Evolutionary conservation across 345 rosid genomes (phyloP), one percentile per base, ranked within the genome.

Genomic region (Ceriops decandra): DNA sequence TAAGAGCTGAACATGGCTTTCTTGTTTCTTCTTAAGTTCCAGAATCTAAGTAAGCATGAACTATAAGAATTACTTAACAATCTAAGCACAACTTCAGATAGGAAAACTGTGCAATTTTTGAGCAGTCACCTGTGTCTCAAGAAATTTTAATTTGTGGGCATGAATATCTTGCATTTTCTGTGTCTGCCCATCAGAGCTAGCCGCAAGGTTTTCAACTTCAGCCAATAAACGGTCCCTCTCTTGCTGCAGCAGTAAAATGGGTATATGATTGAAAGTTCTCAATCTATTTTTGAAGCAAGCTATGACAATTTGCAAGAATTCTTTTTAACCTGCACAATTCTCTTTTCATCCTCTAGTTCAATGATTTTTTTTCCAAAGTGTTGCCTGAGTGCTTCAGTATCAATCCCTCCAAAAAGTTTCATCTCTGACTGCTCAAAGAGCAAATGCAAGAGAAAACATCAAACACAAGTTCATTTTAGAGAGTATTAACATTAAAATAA

Each of bases 11-110:
- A 95, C 96, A 74, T 95, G 99, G 77, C 64, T 95, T 82, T 95
- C 99, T 79, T 91, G 97, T 85, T 95, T 95, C 79, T 87, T 95
- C 89, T 85, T 95, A 28, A 95, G 96, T 78, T 91, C 99, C 68
- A 79, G 79, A 86, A 95, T 95, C 92, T 89, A 76, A 31, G 60
- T n/a, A 28, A 13, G 61, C 66, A 70, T 58, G 46, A 64, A 42
- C 49, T 47, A 47, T 49, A 38, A 66, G 62, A 56, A 66, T 46
- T 35, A 62, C 72, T 64, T 60, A 67, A 67, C 22, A 64, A 54
- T 10, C 57, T 56, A 20, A 54, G 52, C 22, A 17, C 63, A 36
- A 62, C 28, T 64, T 21, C 22, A 33, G 60, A 67, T 22, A 31
- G 36, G 46, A 33, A 68, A 54, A 19, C 11, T 6, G 61, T 16